Evolutionary conservation across 2,329 filamentous ascomycete genomes (phyloP).

Genomic region (Rhinocladiella mackenziei): DNA sequence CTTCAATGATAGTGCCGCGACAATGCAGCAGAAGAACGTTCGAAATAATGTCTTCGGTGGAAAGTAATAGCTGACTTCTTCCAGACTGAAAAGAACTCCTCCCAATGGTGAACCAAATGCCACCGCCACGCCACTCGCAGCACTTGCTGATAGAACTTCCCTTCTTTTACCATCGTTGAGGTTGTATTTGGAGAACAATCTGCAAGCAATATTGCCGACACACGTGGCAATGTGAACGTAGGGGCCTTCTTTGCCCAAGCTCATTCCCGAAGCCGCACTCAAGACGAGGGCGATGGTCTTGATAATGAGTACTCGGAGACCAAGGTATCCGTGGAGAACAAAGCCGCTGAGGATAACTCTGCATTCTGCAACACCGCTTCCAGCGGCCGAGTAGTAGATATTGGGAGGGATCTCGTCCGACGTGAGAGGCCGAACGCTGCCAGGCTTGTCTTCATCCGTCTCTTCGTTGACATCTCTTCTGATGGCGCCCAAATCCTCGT

Average conservation of each 20-base stretch:
- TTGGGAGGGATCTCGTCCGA: conserved; percentile 36
- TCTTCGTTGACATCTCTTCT: conserved; percentile 35
- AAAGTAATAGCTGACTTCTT: conserved; percentile 97
- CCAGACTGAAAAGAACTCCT: conserved; percentile 85
- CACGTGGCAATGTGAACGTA: conserved; percentile 98
- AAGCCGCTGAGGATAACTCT: conserved; percentile 98
- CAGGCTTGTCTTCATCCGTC: conserved; percentile 42
- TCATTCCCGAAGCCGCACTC: conserved; percentile 87
- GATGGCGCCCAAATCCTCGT: conserved; percentile 80
- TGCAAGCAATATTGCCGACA: conserved; percentile 90
- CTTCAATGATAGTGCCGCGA: conserved; percentile 81
- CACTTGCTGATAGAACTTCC: conserved; percentile 88
- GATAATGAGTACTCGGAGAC: conserved; percentile 77
- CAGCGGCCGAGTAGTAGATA: conserved; percentile 91
- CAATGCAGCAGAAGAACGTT: conserved; percentile 97
- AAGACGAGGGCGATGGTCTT: conserved; percentile 80
- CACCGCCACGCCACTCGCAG: conserved; percentile 86
- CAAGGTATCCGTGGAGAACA: conserved; percentile 91
- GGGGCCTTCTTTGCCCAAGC: conserved; percentile 89
- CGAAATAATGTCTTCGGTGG: conserved; percentile 94
- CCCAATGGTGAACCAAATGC: conserved; percentile 89
- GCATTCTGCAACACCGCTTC: conserved; percentile 93
- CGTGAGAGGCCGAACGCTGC: conserved; percentile 40
- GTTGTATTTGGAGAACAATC: conserved; percentile 91
- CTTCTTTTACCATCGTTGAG: conserved; percentile 89